These are phyloP conservation scores for Closterium sp. DNA, from an alignment of 139 green algal species.

Conservation along the genomic window DNA sequence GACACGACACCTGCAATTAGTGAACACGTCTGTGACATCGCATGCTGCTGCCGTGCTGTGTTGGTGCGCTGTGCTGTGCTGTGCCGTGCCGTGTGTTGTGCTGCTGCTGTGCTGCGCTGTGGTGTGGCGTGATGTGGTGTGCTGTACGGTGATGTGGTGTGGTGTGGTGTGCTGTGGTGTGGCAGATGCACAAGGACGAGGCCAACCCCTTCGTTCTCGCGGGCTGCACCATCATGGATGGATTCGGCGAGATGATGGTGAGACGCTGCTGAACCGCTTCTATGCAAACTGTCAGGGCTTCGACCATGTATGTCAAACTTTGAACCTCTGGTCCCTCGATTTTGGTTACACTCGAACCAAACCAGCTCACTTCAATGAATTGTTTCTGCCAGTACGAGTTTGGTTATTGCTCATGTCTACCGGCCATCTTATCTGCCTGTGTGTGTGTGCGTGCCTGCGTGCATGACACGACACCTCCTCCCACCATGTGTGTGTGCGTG, in stretches of 20 bases:
- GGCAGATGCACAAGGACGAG: neutral
- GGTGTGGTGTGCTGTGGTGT: neutral
- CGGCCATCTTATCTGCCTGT: neutral
- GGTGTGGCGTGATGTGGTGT: neutral
- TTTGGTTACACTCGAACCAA: no score
- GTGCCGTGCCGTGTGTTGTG: neutral
- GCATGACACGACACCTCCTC: no score
- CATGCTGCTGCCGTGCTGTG: neutral
- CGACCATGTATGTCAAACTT: no score
- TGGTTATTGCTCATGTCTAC: neutral
- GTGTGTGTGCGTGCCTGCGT: neutral
- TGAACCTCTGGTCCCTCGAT: no score
- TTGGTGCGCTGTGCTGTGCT: neutral
- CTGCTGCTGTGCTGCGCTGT: neutral
- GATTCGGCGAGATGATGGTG: constrained; percentile 6
- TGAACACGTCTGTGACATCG: neutral
- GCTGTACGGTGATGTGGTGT: neutral
- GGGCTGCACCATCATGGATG: constrained; percentile 2
- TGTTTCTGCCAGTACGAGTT: no score
- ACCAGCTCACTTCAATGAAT: no score
- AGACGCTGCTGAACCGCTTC: neutral
- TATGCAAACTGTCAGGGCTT: no score
- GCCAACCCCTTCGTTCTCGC: neutral
- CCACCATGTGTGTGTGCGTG: neutral
- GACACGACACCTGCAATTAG: no score